These are phyloP conservation scores for Xylaria nigripes DNA, from an alignment of 495 filamentous ascomycete genomes.

Conservation along the genomic window DNA sequence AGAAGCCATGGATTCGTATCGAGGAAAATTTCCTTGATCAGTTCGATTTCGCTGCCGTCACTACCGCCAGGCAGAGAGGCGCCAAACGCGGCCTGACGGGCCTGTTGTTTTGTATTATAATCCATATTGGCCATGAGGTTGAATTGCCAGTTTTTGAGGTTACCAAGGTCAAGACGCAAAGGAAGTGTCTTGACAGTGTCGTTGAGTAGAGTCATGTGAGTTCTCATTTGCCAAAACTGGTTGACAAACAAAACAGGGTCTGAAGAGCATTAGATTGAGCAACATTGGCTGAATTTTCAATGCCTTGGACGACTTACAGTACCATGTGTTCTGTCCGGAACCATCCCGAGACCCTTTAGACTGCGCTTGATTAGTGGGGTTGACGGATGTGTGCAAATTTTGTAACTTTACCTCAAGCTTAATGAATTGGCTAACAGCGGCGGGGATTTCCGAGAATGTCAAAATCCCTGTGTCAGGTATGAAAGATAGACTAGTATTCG, in stretches of 20 bases:
- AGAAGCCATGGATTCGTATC: slow-evolving; percentile 93
- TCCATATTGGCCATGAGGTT: slow-evolving; percentile 75
- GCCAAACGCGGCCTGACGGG: slow-evolving; percentile 59
- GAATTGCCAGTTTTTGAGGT: slow-evolving; percentile 87
- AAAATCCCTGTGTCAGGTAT: slow-evolving; percentile 71
- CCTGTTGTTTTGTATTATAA: slow-evolving; percentile 72
- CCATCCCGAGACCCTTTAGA: slow-evolving; percentile 62
- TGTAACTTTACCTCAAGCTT: slow-evolving; percentile 51
- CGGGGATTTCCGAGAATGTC: slow-evolving; percentile 58
- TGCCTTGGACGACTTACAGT: slow-evolving; percentile 47
- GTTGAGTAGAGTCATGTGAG: slow-evolving; percentile 87
- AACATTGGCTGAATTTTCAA: background rate
- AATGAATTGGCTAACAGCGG: slow-evolving; percentile 66
- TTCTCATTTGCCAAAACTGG: slow-evolving; percentile 91
- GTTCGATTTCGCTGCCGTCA: slow-evolving; percentile 70
- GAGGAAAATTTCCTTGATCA: slow-evolving; percentile 87
- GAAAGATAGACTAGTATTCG: slow-evolving; percentile 83
- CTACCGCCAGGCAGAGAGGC: slow-evolving; percentile 50
- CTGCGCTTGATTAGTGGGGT: slow-evolving; percentile 16
- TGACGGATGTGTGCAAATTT: background rate
- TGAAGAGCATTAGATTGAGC: slow-evolving; percentile 6
- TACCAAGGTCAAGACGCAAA: slow-evolving; percentile 74
- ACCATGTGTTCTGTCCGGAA: slow-evolving; percentile 87
- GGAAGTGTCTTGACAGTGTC: slow-evolving; percentile 80
- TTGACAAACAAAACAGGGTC: slow-evolving; percentile 80